phyloP scores from a whole-genome alignment of 2,329 filamentous ascomycete genomes.

The Trichoderma cornu-damae region DNA sequence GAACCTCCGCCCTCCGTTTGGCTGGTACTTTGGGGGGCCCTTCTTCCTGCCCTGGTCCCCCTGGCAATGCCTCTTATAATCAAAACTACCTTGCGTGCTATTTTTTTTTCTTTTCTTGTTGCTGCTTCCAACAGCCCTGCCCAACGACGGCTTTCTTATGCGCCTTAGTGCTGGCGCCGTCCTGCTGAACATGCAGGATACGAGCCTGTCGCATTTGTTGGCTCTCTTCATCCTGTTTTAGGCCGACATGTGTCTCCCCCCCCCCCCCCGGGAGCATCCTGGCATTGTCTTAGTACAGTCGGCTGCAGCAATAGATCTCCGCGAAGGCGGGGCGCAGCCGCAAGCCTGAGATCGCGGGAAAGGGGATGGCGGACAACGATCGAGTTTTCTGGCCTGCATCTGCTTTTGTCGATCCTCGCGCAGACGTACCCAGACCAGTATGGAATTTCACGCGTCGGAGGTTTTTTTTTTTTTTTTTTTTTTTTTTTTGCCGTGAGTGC shows the following conservation, averaged over 20 bases:
- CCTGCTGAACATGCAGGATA: not conserved
- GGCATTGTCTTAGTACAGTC: not conserved
- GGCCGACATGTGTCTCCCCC: not conserved
- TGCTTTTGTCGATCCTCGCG: not conserved
- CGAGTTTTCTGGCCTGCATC: not conserved
- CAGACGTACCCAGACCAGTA: not conserved
- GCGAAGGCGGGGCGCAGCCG: constrained; percentile 12
- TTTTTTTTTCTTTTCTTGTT: too few species aligned
- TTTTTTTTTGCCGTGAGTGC: too few species aligned
- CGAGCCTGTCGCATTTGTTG: not conserved
- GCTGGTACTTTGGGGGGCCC: not conserved
- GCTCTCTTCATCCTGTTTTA: not conserved
- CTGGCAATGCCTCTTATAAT: not conserved
- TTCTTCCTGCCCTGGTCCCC: constrained; percentile 5
- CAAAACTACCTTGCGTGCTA: not conserved
- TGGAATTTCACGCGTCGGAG: not conserved
- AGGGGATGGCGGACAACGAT: not conserved
- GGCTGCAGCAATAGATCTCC: constrained; percentile 16
- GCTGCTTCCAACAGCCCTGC: constrained; percentile 1
- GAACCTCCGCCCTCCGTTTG: not conserved
- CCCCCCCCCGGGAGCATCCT: not conserved
- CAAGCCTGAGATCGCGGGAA: constrained; percentile 11
- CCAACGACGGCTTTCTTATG: not conserved
- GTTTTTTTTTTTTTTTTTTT: too few species aligned
- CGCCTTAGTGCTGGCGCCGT: not conserved